Evolutionary conservation across 768 basidiomycete species (phyloP).

Genomic region (Roridomyces roridus): DNA sequence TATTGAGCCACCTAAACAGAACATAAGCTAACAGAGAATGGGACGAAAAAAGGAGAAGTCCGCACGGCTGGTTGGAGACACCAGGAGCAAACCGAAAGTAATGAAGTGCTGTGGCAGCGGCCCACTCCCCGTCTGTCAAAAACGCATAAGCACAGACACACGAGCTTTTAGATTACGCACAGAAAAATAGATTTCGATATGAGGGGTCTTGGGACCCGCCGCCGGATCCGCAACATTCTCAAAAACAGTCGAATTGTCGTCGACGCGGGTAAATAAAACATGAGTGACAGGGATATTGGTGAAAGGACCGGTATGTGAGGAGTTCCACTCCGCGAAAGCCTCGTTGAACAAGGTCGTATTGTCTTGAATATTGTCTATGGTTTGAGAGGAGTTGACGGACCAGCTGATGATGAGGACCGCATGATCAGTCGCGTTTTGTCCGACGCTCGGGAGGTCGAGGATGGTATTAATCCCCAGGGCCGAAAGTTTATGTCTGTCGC

Average conservation of each 20-base stretch:
- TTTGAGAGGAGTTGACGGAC: conserved; percentile 27
- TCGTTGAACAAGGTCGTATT: conserved; percentile 21
- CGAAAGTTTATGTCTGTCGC: conserved; percentile 23
- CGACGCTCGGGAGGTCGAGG: conserved; percentile 32
- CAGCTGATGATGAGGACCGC: conserved; percentile 22
- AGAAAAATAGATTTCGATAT: conserved; percentile 27
- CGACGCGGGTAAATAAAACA: conserved; percentile 25
- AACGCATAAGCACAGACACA: too few relatives aligned
- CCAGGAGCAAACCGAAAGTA: neutral
- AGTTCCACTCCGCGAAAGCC: conserved; percentile 28
- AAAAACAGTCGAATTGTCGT: conserved; percentile 10
- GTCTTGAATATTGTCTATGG: conserved; percentile 2
- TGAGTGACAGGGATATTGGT: conserved; percentile 22
- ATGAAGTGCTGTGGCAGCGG: neutral
- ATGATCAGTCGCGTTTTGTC: conserved; percentile 34
- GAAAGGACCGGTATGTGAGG: conserved; percentile 30
- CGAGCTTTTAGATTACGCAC: neutral
- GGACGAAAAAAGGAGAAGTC: neutral
- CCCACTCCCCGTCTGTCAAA: neutral
- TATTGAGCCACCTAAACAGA: conserved; percentile 32
- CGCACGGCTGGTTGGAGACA: conserved; percentile 11
- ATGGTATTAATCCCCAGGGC: conserved; percentile 24
- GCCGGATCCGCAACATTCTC: conserved; percentile 31
- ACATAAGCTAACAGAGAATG: neutral
- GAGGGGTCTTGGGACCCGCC: conserved; percentile 27